A percentile compares a stretch with the other conserved stretches of the same genome.
Conservation (phyloP, 805 yeast species). For the Isabelozyma heimii region DNA sequence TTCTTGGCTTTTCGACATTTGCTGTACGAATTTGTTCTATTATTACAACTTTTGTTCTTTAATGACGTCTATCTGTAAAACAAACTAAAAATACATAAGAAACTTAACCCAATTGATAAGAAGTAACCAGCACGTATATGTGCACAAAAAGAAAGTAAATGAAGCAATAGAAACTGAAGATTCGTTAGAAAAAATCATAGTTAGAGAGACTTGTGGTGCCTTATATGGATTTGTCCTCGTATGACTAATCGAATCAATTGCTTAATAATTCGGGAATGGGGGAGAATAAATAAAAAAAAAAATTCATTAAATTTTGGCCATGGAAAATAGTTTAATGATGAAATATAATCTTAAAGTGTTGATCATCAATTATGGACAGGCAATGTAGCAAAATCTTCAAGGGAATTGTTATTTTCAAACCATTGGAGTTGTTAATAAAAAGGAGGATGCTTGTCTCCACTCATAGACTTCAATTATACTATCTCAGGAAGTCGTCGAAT, state of each 20-base stretch:
- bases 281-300: too few species aligned
- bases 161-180: neutral
- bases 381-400: neutral
- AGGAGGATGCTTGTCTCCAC: neutral
- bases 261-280: neutral
- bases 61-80: neutral
- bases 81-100: neutral
- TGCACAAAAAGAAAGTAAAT: neutral
- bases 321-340: neutral
- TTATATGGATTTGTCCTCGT: neutral
- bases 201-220: neutral
- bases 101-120: neutral
- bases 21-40: neutral
- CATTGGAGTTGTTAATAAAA: neutral
- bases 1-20: neutral
- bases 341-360: neutral
- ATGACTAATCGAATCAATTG: neutral
- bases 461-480: neutral
- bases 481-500: neutral
- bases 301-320: neutral
- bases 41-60: neutral
- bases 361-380: neutral
- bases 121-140: neutral
- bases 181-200: neutral
- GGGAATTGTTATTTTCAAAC: neutral